Evolutionary conservation across 2,329 filamentous ascomycete genomes (phyloP), one percentile per base, ranked within the genome.

Genomic region (Fusarium humuli): DNA sequence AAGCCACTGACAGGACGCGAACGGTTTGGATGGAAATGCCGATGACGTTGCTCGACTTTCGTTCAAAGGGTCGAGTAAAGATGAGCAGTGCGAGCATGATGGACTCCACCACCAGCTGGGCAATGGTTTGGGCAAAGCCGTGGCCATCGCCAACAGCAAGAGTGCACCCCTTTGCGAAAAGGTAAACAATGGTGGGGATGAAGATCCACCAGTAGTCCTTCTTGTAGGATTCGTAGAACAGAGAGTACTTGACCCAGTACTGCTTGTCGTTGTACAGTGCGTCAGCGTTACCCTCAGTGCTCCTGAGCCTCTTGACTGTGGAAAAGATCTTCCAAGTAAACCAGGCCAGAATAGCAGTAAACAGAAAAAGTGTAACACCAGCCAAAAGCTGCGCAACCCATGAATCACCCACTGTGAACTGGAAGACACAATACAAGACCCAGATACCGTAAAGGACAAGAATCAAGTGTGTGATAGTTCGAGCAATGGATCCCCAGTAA

Each of bases 181-280:
- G 92, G 84, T 98, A 98, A 69, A 94, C 66, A 76, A 98, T 97
- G 66, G 88, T 85, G 1, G 96, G 96, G 16, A 98, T 87, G 78
- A 99, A 98, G 25, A 98, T 82, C 95, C 95, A 98, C 96, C 96
- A 99, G 84, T 95, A 97, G 74, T 91, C 89, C 81, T 92, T 94
- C 83, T 94, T 94, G 86, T 97, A 98, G 74, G 91, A 91, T 76
- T 98, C 96, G 84, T 99, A 99, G 83, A 99, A 98, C 67, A 98
- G 86, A 76, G 93, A 96, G 86, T 99, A 99, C 83, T 96, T 97
- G 79, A 93, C 87, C 94, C 96, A 98, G 42, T 91, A 90, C 62
- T 92, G 88, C 84, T 96, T 97, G 82, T 98, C 87, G 65, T 98
- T 92, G 80, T 94, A 98, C 11, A 99, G 86, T 14, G 84, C 88